Evolutionary conservation across 495 filamentous ascomycete species (phyloP).

Genomic region (Evernia prunastri): DNA sequence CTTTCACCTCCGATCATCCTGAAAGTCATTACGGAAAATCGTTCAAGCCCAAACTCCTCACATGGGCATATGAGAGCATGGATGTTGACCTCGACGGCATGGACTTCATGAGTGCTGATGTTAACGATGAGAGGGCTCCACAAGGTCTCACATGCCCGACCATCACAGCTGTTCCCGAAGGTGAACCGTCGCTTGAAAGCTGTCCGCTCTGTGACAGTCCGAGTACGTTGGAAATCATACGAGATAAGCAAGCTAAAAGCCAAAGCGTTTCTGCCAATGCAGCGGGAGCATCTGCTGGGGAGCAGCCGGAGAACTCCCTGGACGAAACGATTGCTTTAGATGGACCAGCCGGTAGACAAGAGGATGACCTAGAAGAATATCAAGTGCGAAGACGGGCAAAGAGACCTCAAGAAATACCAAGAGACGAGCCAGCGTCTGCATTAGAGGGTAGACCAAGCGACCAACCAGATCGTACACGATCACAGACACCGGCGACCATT

Average conservation of each 20-base stretch:
- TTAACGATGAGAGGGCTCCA: background rate
- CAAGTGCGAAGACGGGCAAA: background rate
- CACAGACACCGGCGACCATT: too few species aligned
- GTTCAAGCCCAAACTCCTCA: background rate
- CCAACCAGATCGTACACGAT: too few species aligned
- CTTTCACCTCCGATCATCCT: background rate
- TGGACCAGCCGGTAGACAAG: background rate
- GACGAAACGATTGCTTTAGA: background rate
- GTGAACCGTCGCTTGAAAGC: background rate
- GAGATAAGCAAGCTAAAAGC: background rate
- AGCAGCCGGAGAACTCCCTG: background rate
- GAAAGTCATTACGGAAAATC: background rate
- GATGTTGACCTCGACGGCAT: background rate
- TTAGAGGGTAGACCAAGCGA: too few species aligned
- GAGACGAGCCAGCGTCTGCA: too few species aligned
- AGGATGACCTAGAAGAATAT: too few species aligned
- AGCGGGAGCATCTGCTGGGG: background rate
- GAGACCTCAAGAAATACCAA: background rate
- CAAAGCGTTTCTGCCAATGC: too few species aligned
- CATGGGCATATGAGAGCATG: background rate
- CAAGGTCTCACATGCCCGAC: background rate
- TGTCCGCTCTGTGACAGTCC: background rate
- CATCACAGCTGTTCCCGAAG: background rate
- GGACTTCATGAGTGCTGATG: background rate
- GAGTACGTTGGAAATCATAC: background rate